Percentiles rank a stretch among this genome's conserved stretches.
Evolutionary conservation across 371 early-diverging fungal species (phyloP).

Genomic region (Rhizopus arrhizus): DNA sequence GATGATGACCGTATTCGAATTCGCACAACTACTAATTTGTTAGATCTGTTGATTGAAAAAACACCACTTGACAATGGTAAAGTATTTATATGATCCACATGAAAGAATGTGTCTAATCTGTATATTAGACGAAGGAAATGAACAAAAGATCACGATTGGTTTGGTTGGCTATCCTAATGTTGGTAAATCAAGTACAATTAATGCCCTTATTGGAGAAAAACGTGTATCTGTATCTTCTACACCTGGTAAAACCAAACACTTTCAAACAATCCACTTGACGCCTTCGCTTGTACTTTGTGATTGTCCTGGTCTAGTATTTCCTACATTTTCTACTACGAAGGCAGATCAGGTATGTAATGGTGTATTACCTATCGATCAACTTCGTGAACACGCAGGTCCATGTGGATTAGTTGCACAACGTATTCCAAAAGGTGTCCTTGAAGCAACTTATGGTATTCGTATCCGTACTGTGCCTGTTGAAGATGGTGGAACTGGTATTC

Average conservation of each 20-base stretch:
- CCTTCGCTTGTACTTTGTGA: slow-evolving; percentile 91
- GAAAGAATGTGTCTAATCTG: not conserved
- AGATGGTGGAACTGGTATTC: slow-evolving; percentile 81
- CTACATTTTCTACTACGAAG: slow-evolving; percentile 96
- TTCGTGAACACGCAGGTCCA: slow-evolving; percentile 94
- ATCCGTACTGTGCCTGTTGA: slow-evolving; percentile 77
- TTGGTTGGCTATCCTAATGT: slow-evolving; percentile 99
- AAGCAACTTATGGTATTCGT: slow-evolving; percentile 90
- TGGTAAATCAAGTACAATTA: slow-evolving; percentile 99
- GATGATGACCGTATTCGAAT: slow-evolving; percentile 51
- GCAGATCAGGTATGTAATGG: slow-evolving; percentile 99
- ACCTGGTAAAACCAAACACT: slow-evolving; percentile 99
- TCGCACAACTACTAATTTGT: slow-evolving; percentile 49
- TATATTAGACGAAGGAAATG: slow-evolving; percentile 30
- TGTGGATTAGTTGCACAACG: slow-evolving; percentile 79
- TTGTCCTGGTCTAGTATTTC: slow-evolving; percentile 99
- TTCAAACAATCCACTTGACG: slow-evolving; percentile 93
- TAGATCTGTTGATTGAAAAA: slow-evolving; percentile 48
- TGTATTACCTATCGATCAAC: slow-evolving; percentile 98
- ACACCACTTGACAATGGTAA: slow-evolving; percentile 33
- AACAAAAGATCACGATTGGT: slow-evolving; percentile 80
- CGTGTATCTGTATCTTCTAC: slow-evolving; percentile 96
- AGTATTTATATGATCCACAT: not conserved
- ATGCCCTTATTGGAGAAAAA: slow-evolving; percentile 95
- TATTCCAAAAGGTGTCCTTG: slow-evolving; percentile 89